phyloP scores from a whole-genome alignment of 2,329 filamentous ascomycete species.

The Aspergillus texensis region DNA sequence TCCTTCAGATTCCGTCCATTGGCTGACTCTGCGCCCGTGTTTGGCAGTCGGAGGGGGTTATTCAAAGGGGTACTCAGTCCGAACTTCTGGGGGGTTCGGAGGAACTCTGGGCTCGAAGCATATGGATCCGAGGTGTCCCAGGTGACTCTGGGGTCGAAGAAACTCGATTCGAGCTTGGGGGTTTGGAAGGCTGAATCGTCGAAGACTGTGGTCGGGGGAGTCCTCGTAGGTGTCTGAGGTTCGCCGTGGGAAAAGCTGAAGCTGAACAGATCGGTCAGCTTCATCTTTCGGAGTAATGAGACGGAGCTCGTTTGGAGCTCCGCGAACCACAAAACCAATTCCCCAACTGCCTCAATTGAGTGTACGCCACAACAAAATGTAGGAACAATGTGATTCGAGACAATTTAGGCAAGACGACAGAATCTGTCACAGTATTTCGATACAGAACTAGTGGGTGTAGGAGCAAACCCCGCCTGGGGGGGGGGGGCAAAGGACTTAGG shows the following conservation, averaged over 20 bases:
- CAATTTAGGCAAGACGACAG: not conserved
- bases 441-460: constrained; percentile 1
- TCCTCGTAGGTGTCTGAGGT: constrained; percentile 51
- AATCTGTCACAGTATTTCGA: constrained; percentile 1
- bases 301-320: constrained; percentile 14
- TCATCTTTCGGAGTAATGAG: constrained; percentile 25
- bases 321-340: constrained; percentile 11
- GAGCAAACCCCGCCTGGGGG: constrained; percentile 16
- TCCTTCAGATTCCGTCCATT: constrained; percentile 23
- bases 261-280: constrained; percentile 44
- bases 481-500: constrained; percentile 1
- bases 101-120: constrained; percentile 50
- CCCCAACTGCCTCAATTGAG: constrained; percentile 3
- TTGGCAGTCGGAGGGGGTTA: constrained; percentile 24
- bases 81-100: constrained; percentile 46
- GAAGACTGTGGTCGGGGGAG: constrained; percentile 43
- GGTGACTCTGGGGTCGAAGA: constrained; percentile 49
- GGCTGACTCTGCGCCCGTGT: constrained; percentile 15
- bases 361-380: not conserved
- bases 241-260: constrained; percentile 51
- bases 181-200: constrained; percentile 46
- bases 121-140: constrained; percentile 52
- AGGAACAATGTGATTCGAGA: not conserved
- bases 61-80: constrained; percentile 38
- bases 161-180: constrained; percentile 51